These are phyloP conservation scores for Aurinia saxatilis DNA, from an alignment of 345 rosid species.

Conservation along the genomic window DNA sequence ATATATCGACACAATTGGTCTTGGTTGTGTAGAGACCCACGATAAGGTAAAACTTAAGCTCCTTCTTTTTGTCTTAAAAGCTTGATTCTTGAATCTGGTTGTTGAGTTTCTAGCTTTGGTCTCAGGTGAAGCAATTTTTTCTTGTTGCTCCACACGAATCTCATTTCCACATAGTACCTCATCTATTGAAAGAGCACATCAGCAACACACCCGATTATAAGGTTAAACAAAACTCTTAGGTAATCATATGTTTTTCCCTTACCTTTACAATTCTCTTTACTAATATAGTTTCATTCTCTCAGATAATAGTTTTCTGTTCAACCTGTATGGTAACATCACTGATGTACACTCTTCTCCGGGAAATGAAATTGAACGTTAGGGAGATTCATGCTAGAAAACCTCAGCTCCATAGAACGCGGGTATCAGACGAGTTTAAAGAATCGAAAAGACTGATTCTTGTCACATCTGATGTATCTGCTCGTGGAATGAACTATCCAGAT, in stretches of 20 bases:
- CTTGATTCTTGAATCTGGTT: conserved; percentile 1
- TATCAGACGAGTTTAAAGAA: conserved; percentile 78
- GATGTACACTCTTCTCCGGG: conserved; percentile 58
- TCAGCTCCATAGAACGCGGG: conserved; percentile 64
- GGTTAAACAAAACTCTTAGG: conserved; percentile 29
- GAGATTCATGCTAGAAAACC: conserved; percentile 95
- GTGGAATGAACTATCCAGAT: conserved; percentile 94
- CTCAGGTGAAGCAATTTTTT: conserved; percentile 72
- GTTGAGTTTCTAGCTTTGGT: not conserved
- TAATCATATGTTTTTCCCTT: not conserved
- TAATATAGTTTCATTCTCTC: conserved; percentile 19
- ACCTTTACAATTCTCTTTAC: not conserved
- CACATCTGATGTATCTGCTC: conserved; percentile 90
- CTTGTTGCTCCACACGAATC: conserved; percentile 61
- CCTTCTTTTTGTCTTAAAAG: not conserved
- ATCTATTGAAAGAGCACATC: conserved; percentile 64
- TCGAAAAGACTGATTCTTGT: conserved; percentile 70
- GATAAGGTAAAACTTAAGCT: conserved; percentile 40
- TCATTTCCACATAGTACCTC: conserved; percentile 71
- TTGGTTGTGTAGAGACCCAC: conserved; percentile 76
- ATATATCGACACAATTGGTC: conserved; percentile 70
- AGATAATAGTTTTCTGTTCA: conserved; percentile 90
- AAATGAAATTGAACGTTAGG: conserved; percentile 75
- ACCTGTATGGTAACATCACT: conserved; percentile 92
- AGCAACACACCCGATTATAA: conserved; percentile 53